phyloP scores from a whole-genome alignment of 306 rosid genomes.

The Prunus padus region DNA sequence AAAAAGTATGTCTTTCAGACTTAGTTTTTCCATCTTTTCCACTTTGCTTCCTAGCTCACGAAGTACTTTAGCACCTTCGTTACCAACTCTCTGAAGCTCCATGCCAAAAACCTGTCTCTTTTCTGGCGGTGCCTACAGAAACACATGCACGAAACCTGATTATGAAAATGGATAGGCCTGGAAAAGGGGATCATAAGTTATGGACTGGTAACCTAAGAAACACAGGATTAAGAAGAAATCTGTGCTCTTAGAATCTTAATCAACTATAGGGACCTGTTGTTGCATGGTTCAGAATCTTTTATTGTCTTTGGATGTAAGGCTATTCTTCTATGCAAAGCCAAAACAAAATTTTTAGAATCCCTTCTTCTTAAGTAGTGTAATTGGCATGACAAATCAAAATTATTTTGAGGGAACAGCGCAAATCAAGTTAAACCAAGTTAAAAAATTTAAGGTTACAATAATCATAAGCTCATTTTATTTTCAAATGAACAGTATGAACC shows the following conservation, averaged over 20 bases:
- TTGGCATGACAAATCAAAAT: background rate
- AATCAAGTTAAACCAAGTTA: background rate
- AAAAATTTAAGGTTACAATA: background rate
- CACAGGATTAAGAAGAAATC: background rate
- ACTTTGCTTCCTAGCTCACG: constrained; percentile 66
- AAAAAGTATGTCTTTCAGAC: constrained; percentile 39
- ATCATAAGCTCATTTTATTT: background rate
- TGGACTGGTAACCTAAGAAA: background rate
- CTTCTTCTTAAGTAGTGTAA: background rate
- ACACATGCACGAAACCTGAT: constrained; percentile 15
- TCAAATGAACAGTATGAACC: background rate
- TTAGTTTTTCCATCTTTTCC: constrained; percentile 66
- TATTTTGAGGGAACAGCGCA: background rate
- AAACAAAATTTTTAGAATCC: background rate
- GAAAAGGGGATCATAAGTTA: background rate
- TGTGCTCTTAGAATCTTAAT: background rate
- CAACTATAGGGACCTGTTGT: background rate
- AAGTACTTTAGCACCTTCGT: constrained; percentile 64
- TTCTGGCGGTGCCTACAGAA: constrained; percentile 59
- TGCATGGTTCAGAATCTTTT: background rate
- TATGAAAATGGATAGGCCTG: constrained; percentile 4
- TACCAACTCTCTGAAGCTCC: constrained; percentile 65
- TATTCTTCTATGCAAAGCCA: background rate
- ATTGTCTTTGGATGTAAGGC: background rate
- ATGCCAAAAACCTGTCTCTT: constrained; percentile 50